Evolutionary conservation across 352 stramenopile genomes (phyloP), one percentile per base, ranked within the genome.

Genomic region (Peronospora farinosa): DNA sequence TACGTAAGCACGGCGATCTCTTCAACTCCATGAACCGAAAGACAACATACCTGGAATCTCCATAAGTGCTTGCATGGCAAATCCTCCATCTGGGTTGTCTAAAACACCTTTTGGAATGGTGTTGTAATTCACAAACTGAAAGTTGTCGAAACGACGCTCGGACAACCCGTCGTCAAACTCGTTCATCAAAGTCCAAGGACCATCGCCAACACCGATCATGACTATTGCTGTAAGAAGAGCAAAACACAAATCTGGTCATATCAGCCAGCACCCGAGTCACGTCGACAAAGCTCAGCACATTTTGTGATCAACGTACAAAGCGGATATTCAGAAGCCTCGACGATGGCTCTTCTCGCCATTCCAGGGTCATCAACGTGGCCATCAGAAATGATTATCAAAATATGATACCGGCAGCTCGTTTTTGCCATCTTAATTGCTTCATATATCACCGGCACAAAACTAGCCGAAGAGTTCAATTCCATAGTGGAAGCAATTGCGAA

Each of bases 91-190:
- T 6, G 63, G 66, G 32, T 72, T 72, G 35, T 68, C 51, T 7
- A 67, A 51, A 8, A 60, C 68, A 11, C 61, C 58, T 40, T 48
- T 60, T 2, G 62, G 62, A 25, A 88, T 69, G 1, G 63, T 69
- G 44, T 79, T 86, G 66, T 88, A 92, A 37, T 89, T 74, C 9
- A 92, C 78, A 48, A 89, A 89, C 63, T 92, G 78, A 53, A 92
- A 88, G 49, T 92, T 92, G 63, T 89, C 81, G 37, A 89, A 92
- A 19, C 61, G 62, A 21, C 81, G 74, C 32, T 74, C 36, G 7
- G 78, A 72, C 9, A 92, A 53, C 25, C 72, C 47, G 53, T 92
- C 81, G 44, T 92, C 81, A 50, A 89, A 89, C 43, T 87, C 68
- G 5, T 64, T 48, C 74, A 92, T 87, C 58, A 84, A 78, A 10